Conservation (phyloP, 1,284 basidiomycete species). For the Tremellales sp. region DNA sequence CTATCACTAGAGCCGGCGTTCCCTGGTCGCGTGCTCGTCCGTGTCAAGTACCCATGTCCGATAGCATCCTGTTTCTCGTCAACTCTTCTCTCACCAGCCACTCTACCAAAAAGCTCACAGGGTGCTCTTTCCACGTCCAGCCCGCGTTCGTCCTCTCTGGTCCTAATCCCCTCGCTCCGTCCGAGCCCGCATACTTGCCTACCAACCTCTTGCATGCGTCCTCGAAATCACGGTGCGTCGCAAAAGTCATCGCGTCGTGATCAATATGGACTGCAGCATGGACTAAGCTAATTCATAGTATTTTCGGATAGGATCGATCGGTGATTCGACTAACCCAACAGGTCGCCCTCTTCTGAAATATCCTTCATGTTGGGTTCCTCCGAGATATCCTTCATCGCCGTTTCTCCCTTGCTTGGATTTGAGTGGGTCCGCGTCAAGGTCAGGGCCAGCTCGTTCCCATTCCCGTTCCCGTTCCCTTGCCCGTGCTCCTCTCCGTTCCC, state of each 20-base stretch:
- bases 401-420: too few species aligned
- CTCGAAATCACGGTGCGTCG: conserved; percentile 1
- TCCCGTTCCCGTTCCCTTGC: too few species aligned
- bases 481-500: too few species aligned
- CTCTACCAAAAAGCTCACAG: conserved; percentile 7
- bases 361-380: too few species aligned
- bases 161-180: conserved; percentile 4
- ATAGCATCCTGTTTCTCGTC: conserved; percentile 9
- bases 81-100: neutral
- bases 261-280: too few species aligned
- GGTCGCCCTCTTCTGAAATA: conserved; percentile 1
- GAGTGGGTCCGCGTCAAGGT: too few species aligned
- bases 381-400: too few species aligned
- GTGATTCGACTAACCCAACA: neutral
- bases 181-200: conserved; percentile 3
- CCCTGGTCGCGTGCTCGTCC: conserved; percentile 5
- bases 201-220: conserved; percentile 10
- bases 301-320: neutral
- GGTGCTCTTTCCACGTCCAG: conserved; percentile 26
- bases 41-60: conserved; percentile 27
- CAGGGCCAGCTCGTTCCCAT: too few species aligned
- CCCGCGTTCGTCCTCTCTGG: conserved; percentile 24
- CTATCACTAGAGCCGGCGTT: neutral
- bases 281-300: neutral
- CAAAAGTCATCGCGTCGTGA: too few species aligned